phyloP scores from a whole-genome alignment of 306 rosid genomes.

The Gastrolobium bilobum region DNA sequence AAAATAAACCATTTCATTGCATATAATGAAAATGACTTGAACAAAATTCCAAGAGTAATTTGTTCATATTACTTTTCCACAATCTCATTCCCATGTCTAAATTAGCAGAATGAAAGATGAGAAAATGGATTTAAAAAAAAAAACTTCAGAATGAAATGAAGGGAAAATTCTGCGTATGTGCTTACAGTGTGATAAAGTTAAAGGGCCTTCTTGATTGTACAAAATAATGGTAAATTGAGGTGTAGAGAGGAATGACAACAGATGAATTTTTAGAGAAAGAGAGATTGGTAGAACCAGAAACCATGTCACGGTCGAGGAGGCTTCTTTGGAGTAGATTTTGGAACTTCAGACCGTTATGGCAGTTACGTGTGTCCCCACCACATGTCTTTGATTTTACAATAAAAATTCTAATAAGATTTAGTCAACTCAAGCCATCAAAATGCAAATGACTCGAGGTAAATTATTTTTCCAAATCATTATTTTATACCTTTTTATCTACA shows the following conservation, averaged over 20 bases:
- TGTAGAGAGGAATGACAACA: conserved; percentile 8
- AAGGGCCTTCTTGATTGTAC: conserved; percentile 1
- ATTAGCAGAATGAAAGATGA: conserved; percentile 15
- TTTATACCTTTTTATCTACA: too few relatives aligned
- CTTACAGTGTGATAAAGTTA: conserved; percentile 36
- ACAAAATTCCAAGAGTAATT: conserved; percentile 11
- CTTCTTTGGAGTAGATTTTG: conserved; percentile 39
- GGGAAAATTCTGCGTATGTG: neutral
- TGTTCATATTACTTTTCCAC: conserved; percentile 4
- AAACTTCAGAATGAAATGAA: neutral
- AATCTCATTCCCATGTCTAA: neutral
- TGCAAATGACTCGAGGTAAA: too few relatives aligned
- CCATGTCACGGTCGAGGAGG: neutral
- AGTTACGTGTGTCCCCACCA: conserved; percentile 55
- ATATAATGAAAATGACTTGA: conserved; percentile 5
- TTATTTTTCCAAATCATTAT: too few relatives aligned
- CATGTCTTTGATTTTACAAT: neutral
- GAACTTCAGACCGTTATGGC: conserved; percentile 45
- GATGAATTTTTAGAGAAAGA: conserved; percentile 18
- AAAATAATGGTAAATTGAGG: conserved; percentile 27
- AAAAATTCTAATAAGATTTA: too few relatives aligned
- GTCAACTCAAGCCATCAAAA: too few relatives aligned
- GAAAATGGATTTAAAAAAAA: neutral
- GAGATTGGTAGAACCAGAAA: conserved; percentile 17
- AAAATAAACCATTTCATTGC: neutral